These are phyloP conservation scores for Wickerhamiella galacta DNA, from an alignment of 805 yeast species.

Conservation along the genomic window DNA sequence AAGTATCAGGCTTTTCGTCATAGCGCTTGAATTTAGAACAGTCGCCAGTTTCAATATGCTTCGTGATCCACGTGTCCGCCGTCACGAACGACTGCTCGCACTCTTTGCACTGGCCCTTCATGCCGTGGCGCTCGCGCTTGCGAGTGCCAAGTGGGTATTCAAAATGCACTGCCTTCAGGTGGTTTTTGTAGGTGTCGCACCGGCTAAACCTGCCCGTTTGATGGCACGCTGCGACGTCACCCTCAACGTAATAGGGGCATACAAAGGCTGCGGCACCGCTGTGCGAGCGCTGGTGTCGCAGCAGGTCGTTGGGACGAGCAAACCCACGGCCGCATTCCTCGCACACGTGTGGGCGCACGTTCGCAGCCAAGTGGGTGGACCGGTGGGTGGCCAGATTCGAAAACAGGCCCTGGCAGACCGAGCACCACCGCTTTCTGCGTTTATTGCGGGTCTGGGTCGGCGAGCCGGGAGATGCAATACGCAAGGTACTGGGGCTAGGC, in stretches of 20 bases:
- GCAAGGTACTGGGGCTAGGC: no score
- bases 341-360: conserved; percentile 64
- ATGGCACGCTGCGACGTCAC: conserved; percentile 33
- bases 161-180: conserved; percentile 76
- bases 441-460: no score
- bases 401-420: conserved; percentile 49
- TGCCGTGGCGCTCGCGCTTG: conserved; percentile 53
- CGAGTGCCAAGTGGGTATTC: conserved; percentile 56
- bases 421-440: conserved; percentile 32
- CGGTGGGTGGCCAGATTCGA: conserved; percentile 73
- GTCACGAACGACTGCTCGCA: conserved; percentile 50
- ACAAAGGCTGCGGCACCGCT: conserved; percentile 62
- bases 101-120: conserved; percentile 59
- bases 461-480: no score
- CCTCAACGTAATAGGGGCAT: conserved; percentile 49
- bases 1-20: no score
- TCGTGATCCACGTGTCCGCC: conserved; percentile 65
- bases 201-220: conserved; percentile 72
- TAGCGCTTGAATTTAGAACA: no score
- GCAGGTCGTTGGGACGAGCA: conserved; percentile 72
- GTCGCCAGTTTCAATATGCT: conserved; percentile 40
- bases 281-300: conserved; percentile 74
- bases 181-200: conserved; percentile 85
- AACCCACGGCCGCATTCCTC: conserved; percentile 68
- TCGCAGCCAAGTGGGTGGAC: conserved; percentile 57